phyloP scores from a whole-genome alignment of 2,329 filamentous ascomycete genomes.

The Fusarium piperis region DNA sequence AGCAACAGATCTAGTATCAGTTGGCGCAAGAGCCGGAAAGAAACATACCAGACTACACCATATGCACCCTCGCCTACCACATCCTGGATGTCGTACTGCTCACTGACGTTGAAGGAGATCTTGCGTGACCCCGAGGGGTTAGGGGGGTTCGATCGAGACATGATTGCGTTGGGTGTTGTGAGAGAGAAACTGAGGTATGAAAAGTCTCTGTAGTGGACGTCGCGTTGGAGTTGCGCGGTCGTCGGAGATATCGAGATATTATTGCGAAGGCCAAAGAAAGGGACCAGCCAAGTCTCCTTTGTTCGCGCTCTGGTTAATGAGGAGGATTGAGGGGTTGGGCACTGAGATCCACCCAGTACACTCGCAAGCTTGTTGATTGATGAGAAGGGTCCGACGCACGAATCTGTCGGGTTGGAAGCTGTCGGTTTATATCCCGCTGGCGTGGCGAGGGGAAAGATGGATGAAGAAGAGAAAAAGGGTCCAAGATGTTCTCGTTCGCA shows the following conservation, averaged over 20 bases:
- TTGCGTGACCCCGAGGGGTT: slow-evolving; percentile 78
- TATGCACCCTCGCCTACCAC: slow-evolving; percentile 98
- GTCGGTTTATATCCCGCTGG: slow-evolving; percentile 16
- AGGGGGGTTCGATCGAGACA: slow-evolving; percentile 67
- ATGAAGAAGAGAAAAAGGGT: slow-evolving; percentile 22
- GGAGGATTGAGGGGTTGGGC: slow-evolving; percentile 28
- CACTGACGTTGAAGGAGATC: slow-evolving; percentile 99
- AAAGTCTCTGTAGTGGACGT: not conserved
- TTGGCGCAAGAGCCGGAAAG: not conserved
- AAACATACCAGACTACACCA: slow-evolving; percentile 91
- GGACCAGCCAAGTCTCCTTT: slow-evolving; percentile 39
- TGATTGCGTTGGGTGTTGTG: slow-evolving; percentile 18
- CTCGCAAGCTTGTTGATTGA: slow-evolving; percentile 19
- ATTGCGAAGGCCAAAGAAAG: slow-evolving; percentile 32
- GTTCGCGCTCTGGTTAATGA: slow-evolving; percentile 36
- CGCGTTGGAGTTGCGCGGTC: slow-evolving; percentile 18
- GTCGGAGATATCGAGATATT: slow-evolving; percentile 16
- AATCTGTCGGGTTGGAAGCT: slow-evolving; percentile 5
- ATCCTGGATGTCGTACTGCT: slow-evolving; percentile 99
- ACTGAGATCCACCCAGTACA: slow-evolving; percentile 34
- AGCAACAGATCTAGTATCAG: not conserved
- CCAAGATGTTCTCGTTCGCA: slow-evolving; percentile 12
- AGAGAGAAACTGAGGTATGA: not conserved
- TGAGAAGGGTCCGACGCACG: slow-evolving; percentile 11
- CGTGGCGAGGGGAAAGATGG: slow-evolving; percentile 4